These are phyloP conservation scores for Ophiognomonia clavigignenti-juglandacearum DNA, from an alignment of 2,329 filamentous ascomycete genomes.

Conservation along the genomic window DNA sequence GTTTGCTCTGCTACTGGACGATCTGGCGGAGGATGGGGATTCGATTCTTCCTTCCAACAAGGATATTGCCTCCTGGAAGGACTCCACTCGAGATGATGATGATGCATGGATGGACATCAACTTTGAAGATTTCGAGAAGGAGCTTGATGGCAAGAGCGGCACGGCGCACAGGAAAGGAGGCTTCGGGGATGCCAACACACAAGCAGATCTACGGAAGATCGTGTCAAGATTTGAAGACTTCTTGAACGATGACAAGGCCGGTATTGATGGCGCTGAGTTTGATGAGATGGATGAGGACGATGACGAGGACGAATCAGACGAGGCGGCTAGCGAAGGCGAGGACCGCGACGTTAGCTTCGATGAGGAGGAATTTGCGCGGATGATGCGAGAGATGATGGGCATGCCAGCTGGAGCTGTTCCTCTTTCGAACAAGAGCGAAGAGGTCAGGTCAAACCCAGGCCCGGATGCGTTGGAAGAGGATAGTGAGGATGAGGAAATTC, in stretches of 20 bases:
- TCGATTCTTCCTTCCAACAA: constrained; percentile 60
- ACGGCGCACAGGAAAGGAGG: constrained; percentile 41
- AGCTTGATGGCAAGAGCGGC: constrained; percentile 54
- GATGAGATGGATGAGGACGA: constrained; percentile 67
- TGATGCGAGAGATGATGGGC: constrained; percentile 94
- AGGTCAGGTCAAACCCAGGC: constrained; percentile 1
- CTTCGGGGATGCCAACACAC: constrained; percentile 57
- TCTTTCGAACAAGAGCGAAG: constrained; percentile 4
- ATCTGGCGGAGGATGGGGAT: constrained; percentile 68
- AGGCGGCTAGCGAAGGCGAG: constrained; percentile 56
- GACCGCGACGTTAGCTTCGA: constrained; percentile 76
- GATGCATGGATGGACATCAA: constrained; percentile 92
- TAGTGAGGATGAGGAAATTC: constrained; percentile 57
- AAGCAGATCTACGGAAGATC: constrained; percentile 81
- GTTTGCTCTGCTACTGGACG: constrained; percentile 70
- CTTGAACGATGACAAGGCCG: constrained; percentile 78
- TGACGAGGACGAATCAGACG: constrained; percentile 33
- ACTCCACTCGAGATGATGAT: constrained; percentile 62
- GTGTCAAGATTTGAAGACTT: constrained; percentile 93
- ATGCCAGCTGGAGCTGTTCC: constrained; percentile 30
- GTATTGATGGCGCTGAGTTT: constrained; percentile 70
- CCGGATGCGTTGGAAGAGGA: constrained; percentile 21
- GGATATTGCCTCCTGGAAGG: constrained; percentile 69
- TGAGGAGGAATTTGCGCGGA: constrained; percentile 75
- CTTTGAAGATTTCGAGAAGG: constrained; percentile 81